phyloP scores from a whole-genome alignment of 495 filamentous ascomycete species.

The Xylaria bambusicola region DNA sequence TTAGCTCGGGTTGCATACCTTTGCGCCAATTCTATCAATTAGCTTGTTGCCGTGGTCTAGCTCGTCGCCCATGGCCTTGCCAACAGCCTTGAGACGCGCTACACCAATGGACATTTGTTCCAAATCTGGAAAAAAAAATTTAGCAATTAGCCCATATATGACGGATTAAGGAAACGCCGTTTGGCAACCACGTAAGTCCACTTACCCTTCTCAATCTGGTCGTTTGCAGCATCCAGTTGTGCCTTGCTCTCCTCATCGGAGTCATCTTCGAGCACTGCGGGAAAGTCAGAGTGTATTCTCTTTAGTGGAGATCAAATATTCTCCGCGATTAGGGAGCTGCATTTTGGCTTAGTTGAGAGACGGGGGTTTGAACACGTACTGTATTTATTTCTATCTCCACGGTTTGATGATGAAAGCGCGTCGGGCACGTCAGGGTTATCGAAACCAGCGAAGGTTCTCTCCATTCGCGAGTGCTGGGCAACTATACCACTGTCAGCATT shows the following conservation, averaged over 20 bases:
- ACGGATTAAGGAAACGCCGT: constrained; percentile 33
- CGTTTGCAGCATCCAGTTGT: constrained; percentile 71
- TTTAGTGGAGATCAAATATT: no score
- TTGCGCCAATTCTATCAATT: constrained; percentile 70
- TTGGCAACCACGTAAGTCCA: neutral
- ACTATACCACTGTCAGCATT: neutral
- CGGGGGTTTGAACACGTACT: no score
- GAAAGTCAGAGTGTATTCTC: no score
- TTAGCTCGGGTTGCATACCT: constrained; percentile 51
- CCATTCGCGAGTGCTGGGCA: constrained; percentile 28
- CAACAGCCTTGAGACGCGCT: constrained; percentile 64
- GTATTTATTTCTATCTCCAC: constrained; percentile 26
- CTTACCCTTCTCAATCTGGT: constrained; percentile 60
- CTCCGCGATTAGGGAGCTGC: no score
- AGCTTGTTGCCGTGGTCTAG: constrained; percentile 74
- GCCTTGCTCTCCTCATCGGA: constrained; percentile 27
- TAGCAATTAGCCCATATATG: neutral
- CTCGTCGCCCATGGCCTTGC: constrained; percentile 69
- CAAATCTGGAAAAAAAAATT: constrained; percentile 15
- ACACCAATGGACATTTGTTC: constrained; percentile 62
- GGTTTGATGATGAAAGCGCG: constrained; percentile 8
- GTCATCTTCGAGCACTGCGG: constrained; percentile 31
- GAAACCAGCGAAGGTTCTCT: constrained; percentile 19
- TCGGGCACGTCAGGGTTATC: constrained; percentile 13
- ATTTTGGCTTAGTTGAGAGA: no score